These are phyloP conservation scores for Rhodotorula sp. DNA, from an alignment of 1,284 basidiomycete genomes.

Conservation along the genomic window DNA sequence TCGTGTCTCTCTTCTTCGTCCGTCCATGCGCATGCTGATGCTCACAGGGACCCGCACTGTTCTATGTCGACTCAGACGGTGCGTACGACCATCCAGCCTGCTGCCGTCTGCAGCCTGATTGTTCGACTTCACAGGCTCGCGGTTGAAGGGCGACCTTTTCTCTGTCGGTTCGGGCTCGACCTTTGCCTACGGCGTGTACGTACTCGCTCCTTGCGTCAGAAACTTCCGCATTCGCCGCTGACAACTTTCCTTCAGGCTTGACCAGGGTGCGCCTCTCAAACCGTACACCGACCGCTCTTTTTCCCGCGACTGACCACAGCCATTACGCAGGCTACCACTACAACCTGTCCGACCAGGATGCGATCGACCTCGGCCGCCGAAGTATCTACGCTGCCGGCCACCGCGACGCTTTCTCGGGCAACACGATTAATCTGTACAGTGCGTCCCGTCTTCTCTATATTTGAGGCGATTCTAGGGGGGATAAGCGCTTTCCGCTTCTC, in stretches of 20 bases:
- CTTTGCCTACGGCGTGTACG: slow-evolving; percentile 68
- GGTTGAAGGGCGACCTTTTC: slow-evolving; percentile 94
- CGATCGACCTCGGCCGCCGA: slow-evolving; percentile 87
- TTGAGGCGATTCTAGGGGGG: too few relatives aligned
- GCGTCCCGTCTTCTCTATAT: too few relatives aligned
- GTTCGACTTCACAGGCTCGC: slow-evolving; percentile 56
- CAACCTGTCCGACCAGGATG: slow-evolving; percentile 91
- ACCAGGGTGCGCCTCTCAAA: slow-evolving; percentile 58
- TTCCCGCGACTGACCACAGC: not conserved
- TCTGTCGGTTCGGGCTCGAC: slow-evolving; percentile 98
- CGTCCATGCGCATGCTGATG: not conserved
- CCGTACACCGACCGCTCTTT: not conserved
- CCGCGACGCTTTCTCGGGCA: slow-evolving; percentile 96
- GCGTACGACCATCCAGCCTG: not conserved
- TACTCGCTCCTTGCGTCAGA: not conserved
- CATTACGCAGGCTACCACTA: slow-evolving; percentile 63
- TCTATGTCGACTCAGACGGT: slow-evolving; percentile 96
- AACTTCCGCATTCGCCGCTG: not conserved
- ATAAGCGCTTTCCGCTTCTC: too few relatives aligned
- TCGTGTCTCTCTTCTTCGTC: not conserved
- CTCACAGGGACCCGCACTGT: slow-evolving; percentile 77
- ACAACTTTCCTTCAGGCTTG: slow-evolving; percentile 60
- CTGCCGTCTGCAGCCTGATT: not conserved
- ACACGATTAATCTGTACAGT: slow-evolving; percentile 69
- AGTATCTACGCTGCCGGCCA: slow-evolving; percentile 98